Base-by-base conservation (phyloP, 306 rosid species). In the Myrica gale region DNA sequence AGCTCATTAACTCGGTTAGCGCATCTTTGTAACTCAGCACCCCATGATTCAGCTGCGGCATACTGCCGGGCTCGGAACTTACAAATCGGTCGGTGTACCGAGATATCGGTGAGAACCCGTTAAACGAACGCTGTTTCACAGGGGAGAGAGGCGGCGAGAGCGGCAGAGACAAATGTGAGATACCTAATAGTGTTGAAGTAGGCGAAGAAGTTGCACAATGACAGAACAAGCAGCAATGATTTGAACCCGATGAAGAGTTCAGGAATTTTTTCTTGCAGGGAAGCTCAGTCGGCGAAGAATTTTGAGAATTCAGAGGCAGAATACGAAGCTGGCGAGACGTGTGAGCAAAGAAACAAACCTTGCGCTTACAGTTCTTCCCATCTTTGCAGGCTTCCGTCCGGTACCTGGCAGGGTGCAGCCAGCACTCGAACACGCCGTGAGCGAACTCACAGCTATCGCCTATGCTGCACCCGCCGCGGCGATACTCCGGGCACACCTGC, bases 341-440 rank as follows among this genome's bases (percentile, higher is more conserved):
- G 74, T 95, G 98, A 13, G 98, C 98, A 42, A 95, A 95, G 79
- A 95, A 95, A 20, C 98, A 95, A 46, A 95, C 89, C 79, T 95
- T 92, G 2, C 98, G 69, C 83, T 89, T 90, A 68, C 98, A 95
- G 71, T 87, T 88, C 67, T 78, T 87, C 5, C 98, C 98, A 81
- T 95, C 98, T 72, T 92, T 95, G 80, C 98, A 95, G 8, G 97
- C 93, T 75, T 95, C 97, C 0, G 98, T 92, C 45, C 97, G 74
- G 75, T 95, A 95, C 90, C 97, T 87, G 0, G 92, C 89, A 8
- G 98, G 98, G 75, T 95, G 98, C 37, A 95, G 83, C 96, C 96
- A 95, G 70, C 92, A 90, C 80, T 95, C 98, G 5, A 95, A 95
- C 12, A 95, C 98, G 0, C 97, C 98, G 4, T 95, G 98, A 0